Evolutionary conservation across 306 rosid species (phyloP), one percentile per base, ranked within the genome.

Genomic region (Arachis stenosperma): DNA sequence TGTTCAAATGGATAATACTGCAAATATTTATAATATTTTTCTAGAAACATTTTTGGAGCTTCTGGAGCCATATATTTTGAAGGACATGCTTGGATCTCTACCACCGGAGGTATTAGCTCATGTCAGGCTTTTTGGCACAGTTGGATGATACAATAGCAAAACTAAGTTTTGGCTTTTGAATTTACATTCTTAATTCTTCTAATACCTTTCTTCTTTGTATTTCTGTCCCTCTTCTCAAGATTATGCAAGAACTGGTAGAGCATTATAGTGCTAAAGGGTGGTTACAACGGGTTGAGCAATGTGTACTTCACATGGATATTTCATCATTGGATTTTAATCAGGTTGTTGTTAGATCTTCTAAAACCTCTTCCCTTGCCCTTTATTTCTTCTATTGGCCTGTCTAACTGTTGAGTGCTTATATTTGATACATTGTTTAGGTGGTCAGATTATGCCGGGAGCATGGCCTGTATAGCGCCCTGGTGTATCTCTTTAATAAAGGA

Each of bases 231-330:
- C 61, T 64, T 75, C 56, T 74, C 27, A 76, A 94, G 99, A 91
- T 94, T 75, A 94, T 94, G 99, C 99, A 94, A 91, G 97, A 88
- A 65, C 88, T 94, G 71, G 99, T 94, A 43, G 96, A 94, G 87
- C 90, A 94, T 79, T 94, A 91, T 69, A 91, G 99, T 82, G 67
- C 58, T 64, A 94, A 81, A 79, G 97, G 97, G 68, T 94, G 99
- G 99, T 77, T 91, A 74, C 96, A 88, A 81, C 82, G 95, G 59
- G 95, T 94, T 73, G 99, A 94, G 80, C 97, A 94, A 79, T 91
- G 97, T 50, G 99, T 94, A 60, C 99, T 94, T 83, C 99, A 94
- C 87, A 94, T 94, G 97, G 99, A 94, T 81, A 94, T 94, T 77
- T 91, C 97, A 74, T 94, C 98, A 71, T 91, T 94, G 82, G 97